Evolutionary conservation across 306 rosid genomes (phyloP).

Genomic region (Trichosanthes cucumerina): DNA sequence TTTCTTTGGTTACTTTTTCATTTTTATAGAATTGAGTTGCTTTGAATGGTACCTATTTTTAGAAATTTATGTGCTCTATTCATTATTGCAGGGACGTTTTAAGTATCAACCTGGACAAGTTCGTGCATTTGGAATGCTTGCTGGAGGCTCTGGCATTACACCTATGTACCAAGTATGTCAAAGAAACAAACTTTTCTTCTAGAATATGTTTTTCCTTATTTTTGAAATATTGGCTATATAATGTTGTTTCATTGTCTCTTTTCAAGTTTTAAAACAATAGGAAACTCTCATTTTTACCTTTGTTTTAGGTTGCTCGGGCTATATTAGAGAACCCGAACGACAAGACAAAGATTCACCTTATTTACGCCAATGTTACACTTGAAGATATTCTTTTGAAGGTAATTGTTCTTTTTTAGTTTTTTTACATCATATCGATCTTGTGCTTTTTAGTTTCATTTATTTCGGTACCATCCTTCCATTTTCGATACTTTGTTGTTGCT

Average conservation of each 20-base stretch:
- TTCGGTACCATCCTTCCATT: not conserved
- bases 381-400: constrained; percentile 95
- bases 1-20: not conserved
- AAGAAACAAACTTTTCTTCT: not conserved
- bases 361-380: constrained; percentile 72
- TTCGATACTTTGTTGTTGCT: not conserved
- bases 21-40: not conserved
- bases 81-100: constrained; percentile 67
- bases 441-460: not conserved
- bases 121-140: constrained; percentile 94
- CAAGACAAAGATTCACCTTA: constrained; percentile 77
- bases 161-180: constrained; percentile 87
- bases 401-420: not conserved
- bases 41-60: not conserved
- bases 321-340: constrained; percentile 78
- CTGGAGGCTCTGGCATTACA: constrained; percentile 99
- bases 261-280: not conserved
- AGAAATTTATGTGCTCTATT: not conserved
- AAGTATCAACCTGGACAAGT: constrained; percentile 77
- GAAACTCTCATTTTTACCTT: not conserved
- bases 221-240: not conserved
- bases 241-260: not conserved
- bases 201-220: not conserved
- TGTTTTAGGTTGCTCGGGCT: constrained; percentile 71
- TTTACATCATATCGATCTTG: not conserved